These are phyloP conservation scores for Cenchrus americanus DNA, from an alignment of 176 grass and related monocot genomes.

Conservation along the genomic window DNA sequence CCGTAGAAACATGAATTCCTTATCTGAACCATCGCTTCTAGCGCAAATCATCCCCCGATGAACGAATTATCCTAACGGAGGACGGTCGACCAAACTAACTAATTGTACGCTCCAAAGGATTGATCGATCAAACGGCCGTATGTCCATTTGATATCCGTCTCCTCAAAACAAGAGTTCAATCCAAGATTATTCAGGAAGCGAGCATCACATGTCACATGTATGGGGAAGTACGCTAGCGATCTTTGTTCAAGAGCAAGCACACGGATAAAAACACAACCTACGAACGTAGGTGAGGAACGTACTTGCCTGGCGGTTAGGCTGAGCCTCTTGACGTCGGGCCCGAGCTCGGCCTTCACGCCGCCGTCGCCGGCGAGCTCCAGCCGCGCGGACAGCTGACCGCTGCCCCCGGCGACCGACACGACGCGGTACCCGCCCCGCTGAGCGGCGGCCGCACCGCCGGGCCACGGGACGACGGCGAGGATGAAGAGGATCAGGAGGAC, in stretches of 20 bases:
- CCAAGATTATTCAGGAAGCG: neutral
- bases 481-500: conserved; percentile 15
- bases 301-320: conserved; percentile 28
- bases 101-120: neutral
- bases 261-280: too few species aligned
- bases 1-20: neutral
- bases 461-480: neutral
- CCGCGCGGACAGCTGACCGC: conserved; percentile 46
- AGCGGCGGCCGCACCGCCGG: neutral
- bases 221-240: neutral
- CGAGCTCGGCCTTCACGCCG: conserved; percentile 20
- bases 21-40: neutral
- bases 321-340: conserved; percentile 53
- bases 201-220: neutral
- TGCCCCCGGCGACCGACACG: neutral
- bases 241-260: too few species aligned
- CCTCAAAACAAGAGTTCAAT: neutral
- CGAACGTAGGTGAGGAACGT: neutral
- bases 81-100: neutral
- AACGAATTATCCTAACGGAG: neutral
- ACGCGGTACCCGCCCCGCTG: conserved; percentile 56
- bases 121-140: neutral
- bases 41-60: too few species aligned
- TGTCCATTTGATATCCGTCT: neutral
- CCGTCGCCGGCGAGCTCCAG: conserved; percentile 52